Evolutionary conservation across 1,284 basidiomycete species (phyloP), one percentile per base, ranked within the genome.

Genomic region (Tylopilus sp.): DNA sequence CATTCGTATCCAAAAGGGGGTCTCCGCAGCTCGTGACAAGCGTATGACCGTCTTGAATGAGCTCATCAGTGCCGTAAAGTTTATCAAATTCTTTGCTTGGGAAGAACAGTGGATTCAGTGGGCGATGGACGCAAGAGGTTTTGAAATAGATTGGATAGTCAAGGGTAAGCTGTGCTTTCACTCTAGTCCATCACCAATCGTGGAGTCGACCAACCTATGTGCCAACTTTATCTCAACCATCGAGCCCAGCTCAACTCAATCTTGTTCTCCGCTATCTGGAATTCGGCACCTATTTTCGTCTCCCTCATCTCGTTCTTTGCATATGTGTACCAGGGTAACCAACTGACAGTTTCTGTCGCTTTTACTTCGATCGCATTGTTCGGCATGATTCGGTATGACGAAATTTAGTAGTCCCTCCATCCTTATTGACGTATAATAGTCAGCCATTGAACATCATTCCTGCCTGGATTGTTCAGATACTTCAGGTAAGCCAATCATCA

Each of bases 71-170:
- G 82, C 85, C 4, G 82, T 84, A 54, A 89, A 88, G 61, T 90
- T 92, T 62, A 86, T 93, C 73, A 93, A 93, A 60, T 88, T 91
- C 70, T 90, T 90, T 55, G 87, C 86, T 4, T 90, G 88, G 88
- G 87, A 90, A 59, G 78, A 82, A 31, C 73, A 77, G 12, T 91
- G 87, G 88, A 83, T 88, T 43, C 64, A 76, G 18, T 73, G 80
- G 1, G 74, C 73, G 0, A 66, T 86, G 59, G 77, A 79, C 26
- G 77, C 80, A 7, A 74, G 85, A 48, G 76, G 73, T 41, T 66
- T 70, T 17, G 87, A 89, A 67, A 73, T 90, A 59, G 63, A 73
- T 41, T 89, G 85, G 86, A 77, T 89, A 72, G 66, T 82, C 48
- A 85, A 88, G 75, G 65, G 80, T 82, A 39, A 2, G 68, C 52